Evolutionary conservation across 2,329 filamentous ascomycete genomes (phyloP).

Genomic region (Neonectria ditissima): DNA sequence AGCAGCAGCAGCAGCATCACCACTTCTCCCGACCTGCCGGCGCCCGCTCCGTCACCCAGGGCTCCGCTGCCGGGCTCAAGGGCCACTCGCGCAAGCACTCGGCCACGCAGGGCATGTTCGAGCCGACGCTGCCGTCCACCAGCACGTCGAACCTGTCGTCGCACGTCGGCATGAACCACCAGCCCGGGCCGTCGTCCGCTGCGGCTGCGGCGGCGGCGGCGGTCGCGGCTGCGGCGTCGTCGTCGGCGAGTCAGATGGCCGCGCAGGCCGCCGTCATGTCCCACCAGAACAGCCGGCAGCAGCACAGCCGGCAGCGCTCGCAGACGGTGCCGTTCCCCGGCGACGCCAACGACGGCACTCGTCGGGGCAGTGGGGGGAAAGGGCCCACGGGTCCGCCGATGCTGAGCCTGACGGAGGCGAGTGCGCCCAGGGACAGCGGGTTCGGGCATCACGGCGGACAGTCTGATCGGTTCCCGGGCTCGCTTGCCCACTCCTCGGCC

Average conservation of each 20-base stretch:
- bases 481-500: conserved; percentile 66
- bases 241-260: conserved; percentile 79
- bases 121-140: conserved; percentile 76
- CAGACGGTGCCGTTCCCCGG: conserved; percentile 75
- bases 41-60: conserved; percentile 45
- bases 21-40: conserved; percentile 70
- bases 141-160: conserved; percentile 66
- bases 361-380: conserved; percentile 59
- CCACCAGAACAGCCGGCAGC: conserved; percentile 61
- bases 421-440: conserved; percentile 67
- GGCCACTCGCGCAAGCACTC: conserved; percentile 74
- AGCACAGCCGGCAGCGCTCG: conserved; percentile 74
- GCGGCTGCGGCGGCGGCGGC: conserved; percentile 49
- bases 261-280: conserved; percentile 82
- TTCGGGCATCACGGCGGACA: conserved; percentile 60
- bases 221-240: conserved; percentile 51
- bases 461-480: conserved; percentile 68
- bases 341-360: conserved; percentile 57
- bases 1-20: conserved; percentile 61
- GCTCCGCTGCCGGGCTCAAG: conserved; percentile 50
- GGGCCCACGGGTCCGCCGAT: conserved; percentile 71
- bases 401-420: conserved; percentile 74
- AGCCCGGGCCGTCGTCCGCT: conserved; percentile 33
- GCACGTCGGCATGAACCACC: conserved; percentile 60
- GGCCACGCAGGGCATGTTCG: conserved; percentile 81